Evolutionary conservation across 345 rosid genomes (phyloP).

Genomic region (Rhodamnia rubescens): DNA sequence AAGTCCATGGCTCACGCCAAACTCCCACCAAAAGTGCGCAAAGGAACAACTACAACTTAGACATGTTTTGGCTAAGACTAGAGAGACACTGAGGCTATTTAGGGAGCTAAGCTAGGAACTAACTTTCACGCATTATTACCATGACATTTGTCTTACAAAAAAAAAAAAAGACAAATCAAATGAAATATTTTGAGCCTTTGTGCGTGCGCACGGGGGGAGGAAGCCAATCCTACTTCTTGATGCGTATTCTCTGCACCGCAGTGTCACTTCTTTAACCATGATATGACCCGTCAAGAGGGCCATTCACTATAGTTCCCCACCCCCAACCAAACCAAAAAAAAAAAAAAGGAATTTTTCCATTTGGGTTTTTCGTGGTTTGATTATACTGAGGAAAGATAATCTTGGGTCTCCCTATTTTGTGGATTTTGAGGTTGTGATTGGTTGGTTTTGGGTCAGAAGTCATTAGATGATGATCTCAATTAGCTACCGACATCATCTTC

Average conservation of each 20-base stretch:
- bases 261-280: background rate
- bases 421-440: no score
- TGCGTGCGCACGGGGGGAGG: background rate
- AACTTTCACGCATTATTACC: background rate
- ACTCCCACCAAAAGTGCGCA: background rate
- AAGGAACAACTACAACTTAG: background rate
- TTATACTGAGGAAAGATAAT: no score
- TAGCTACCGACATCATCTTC: background rate
- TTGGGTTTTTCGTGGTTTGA: no score
- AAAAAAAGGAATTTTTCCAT: no score
- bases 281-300: background rate
- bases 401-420: no score
- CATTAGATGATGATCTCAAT: background rate
- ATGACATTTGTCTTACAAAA: background rate
- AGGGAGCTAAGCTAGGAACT: background rate
- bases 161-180: background rate
- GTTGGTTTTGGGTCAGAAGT: no score
- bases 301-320: background rate
- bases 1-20: background rate
- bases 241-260: background rate
- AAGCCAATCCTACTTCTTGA: background rate
- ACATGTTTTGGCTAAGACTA: background rate
- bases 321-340: no score
- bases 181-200: background rate
- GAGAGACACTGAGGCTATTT: background rate